phyloP scores from a whole-genome alignment of 108 stramenopile genomes.

The Parietichytrium sp. region DNA sequence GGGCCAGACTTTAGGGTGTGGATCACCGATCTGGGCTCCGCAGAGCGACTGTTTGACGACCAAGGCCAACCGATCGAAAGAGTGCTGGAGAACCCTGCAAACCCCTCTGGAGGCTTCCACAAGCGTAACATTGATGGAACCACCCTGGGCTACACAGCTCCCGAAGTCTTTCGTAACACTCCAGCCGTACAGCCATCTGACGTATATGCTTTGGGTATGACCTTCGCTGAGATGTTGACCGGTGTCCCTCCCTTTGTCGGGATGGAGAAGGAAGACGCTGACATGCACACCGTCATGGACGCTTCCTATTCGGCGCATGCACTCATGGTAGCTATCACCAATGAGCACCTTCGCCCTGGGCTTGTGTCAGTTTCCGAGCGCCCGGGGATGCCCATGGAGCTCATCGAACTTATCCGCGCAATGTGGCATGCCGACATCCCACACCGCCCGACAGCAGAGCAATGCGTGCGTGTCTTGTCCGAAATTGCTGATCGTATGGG shows the following conservation, averaged over 20 bases:
- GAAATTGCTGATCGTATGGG: background rate
- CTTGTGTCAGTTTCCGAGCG: constrained; percentile 9
- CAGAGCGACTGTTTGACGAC: background rate
- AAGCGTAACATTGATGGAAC: constrained; percentile 23
- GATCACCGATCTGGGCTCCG: constrained; percentile 21
- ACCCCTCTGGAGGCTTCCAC: constrained; percentile 33
- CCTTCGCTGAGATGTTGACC: constrained; percentile 28
- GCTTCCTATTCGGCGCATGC: constrained; percentile 29
- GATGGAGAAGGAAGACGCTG: constrained; percentile 38
- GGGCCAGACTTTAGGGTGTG: background rate
- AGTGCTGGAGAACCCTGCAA: background rate
- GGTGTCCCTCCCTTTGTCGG: constrained; percentile 14
- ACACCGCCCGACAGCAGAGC: background rate
- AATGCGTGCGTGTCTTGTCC: background rate
- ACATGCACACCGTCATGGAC: constrained; percentile 38
- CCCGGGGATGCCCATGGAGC: constrained; percentile 26
- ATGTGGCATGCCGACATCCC: constrained; percentile 26
- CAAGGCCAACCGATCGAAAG: background rate
- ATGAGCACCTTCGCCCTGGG: constrained; percentile 11
- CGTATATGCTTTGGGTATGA: constrained; percentile 3
- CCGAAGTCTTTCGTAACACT: constrained; percentile 29
- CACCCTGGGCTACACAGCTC: constrained; percentile 24
- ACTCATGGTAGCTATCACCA: constrained; percentile 19
- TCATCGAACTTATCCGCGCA: constrained; percentile 26
- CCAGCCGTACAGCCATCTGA: constrained; percentile 25